Evolutionary conservation across 208 protist species (phyloP).

Genomic region (Leishmania tropica): DNA sequence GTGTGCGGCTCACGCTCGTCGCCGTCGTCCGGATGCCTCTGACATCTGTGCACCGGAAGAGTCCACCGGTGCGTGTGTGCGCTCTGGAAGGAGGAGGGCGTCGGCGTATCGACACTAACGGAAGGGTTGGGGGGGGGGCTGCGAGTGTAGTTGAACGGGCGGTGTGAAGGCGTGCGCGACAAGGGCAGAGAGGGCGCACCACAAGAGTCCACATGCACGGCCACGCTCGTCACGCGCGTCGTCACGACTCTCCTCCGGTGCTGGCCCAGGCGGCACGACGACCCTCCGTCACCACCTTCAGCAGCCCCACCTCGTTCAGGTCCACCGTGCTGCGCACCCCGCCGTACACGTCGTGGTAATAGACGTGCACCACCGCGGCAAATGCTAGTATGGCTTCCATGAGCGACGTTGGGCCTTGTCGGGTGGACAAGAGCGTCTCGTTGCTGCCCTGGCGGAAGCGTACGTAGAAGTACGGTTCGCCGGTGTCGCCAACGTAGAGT

Average conservation of each 20-base stretch:
- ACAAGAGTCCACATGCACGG: not conserved
- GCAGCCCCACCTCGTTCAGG: conserved; percentile 35
- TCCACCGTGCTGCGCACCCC: conserved; percentile 65
- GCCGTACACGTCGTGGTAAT: conserved; percentile 63
- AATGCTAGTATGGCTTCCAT: conserved; percentile 79
- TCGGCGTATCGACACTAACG: not conserved
- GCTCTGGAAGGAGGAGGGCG: not conserved
- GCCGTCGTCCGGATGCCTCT: not conserved
- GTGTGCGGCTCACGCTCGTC: not conserved
- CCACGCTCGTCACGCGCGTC: not conserved
- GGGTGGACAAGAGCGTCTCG: conserved; percentile 44
- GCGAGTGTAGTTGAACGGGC: not conserved
- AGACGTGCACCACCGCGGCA: conserved; percentile 52
- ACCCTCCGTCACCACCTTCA: conserved; percentile 25
- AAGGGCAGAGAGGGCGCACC: not conserved
- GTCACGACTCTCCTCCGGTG: not conserved
- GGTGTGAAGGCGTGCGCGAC: not conserved
- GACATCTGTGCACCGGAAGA: not conserved
- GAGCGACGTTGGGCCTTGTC: conserved; percentile 58
- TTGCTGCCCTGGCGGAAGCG: conserved; percentile 44
- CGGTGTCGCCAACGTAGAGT: conserved; percentile 73
- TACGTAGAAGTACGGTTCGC: conserved; percentile 87
- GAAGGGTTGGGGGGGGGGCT: not conserved
- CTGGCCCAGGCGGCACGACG: conserved; percentile 6
- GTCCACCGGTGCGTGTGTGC: not conserved